Conservation (phyloP, 2,329 filamentous ascomycete genomes). For the Trichoderma brevicompactum region DNA sequence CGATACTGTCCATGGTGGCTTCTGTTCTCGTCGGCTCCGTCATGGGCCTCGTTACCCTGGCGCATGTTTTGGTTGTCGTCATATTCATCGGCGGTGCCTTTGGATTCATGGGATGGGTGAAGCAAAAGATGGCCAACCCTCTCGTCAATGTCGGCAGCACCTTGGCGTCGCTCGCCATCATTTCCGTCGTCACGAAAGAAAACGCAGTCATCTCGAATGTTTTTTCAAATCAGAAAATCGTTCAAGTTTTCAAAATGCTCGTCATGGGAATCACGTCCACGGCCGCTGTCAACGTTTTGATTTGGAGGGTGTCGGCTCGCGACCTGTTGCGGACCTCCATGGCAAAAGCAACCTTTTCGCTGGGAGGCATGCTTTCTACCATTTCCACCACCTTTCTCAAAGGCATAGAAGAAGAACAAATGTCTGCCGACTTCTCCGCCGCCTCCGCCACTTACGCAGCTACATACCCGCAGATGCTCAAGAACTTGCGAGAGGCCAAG, state of each 20-base stretch:
- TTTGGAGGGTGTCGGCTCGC: conserved; percentile 77
- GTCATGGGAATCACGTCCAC: conserved; percentile 74
- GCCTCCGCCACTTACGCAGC: conserved; percentile 63
- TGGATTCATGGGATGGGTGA: conserved; percentile 82
- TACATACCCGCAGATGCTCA: conserved; percentile 66
- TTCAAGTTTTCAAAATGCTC: conserved; percentile 71
- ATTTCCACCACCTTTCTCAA: conserved; percentile 82
- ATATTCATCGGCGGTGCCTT: conserved; percentile 81
- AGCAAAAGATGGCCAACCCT: conserved; percentile 73
- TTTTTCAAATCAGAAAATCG: conserved; percentile 65
- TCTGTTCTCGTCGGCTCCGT: conserved; percentile 73
- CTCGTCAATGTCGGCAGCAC: conserved; percentile 82
- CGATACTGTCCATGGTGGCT: conserved; percentile 79
- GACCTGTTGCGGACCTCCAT: conserved; percentile 71
- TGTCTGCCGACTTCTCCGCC: conserved; percentile 62
- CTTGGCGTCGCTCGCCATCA: conserved; percentile 79
- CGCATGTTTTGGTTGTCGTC: conserved; percentile 75
- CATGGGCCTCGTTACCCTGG: conserved; percentile 67
- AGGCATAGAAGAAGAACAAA: conserved; percentile 73
- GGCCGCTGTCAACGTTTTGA: conserved; percentile 69
- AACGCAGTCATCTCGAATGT: conserved; percentile 76
- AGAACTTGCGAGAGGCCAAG: conserved; percentile 79
- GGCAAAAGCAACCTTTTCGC: conserved; percentile 70
- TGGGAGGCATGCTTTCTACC: conserved; percentile 76
- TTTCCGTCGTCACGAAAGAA: conserved; percentile 85